Percentiles rank a stretch among this genome's conserved stretches.
phyloP scores from a whole-genome alignment of 2,329 filamentous ascomycete species.

The Colletotrichum scovillei region DNA sequence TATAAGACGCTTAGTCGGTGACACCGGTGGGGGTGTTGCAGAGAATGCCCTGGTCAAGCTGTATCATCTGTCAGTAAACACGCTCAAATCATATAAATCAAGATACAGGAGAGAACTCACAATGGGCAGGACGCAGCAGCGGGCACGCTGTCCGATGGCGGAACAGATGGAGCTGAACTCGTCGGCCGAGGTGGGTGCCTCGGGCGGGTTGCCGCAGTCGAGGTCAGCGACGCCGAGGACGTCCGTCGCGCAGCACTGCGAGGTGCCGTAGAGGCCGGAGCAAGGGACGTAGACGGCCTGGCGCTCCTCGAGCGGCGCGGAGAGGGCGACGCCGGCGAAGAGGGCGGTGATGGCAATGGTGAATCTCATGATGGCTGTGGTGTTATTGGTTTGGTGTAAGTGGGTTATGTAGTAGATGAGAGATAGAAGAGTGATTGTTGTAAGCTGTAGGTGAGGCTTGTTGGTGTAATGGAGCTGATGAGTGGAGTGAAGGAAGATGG shows the following conservation, averaged over 20 bases:
- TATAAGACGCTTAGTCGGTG: slow-evolving; percentile 37
- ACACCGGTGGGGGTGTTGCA: slow-evolving; percentile 48
- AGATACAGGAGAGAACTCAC: slow-evolving; percentile 1
- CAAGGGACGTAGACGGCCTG: slow-evolving; percentile 54
- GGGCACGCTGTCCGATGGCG: slow-evolving; percentile 62
- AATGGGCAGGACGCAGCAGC: slow-evolving; percentile 68
- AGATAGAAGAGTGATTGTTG: neutral
- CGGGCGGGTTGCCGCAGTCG: slow-evolving; percentile 61
- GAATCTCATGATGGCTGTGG: slow-evolving; percentile 33
- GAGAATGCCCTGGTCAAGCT: slow-evolving; percentile 48
- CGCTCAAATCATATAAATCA: neutral
- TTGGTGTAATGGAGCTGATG: slow-evolving; percentile 21
- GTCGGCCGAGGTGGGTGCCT: slow-evolving; percentile 49
- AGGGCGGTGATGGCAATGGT: slow-evolving; percentile 29
- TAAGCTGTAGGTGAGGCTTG: neutral
- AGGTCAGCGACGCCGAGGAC: slow-evolving; percentile 68
- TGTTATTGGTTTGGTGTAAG: neutral
- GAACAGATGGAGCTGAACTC: slow-evolving; percentile 60
- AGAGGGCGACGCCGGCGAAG: slow-evolving; percentile 41
- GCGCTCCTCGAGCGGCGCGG: slow-evolving; percentile 47
- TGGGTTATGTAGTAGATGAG: neutral
- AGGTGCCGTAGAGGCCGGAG: slow-evolving; percentile 52
- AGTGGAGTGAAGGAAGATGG: neutral
- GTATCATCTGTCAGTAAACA: neutral
- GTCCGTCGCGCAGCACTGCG: slow-evolving; percentile 72